A percentile compares a stretch with the other conserved stretches of the same genome.
phyloP scores from a whole-genome alignment of 768 basidiomycete species.

The Kwoniella botswanensis region DNA sequence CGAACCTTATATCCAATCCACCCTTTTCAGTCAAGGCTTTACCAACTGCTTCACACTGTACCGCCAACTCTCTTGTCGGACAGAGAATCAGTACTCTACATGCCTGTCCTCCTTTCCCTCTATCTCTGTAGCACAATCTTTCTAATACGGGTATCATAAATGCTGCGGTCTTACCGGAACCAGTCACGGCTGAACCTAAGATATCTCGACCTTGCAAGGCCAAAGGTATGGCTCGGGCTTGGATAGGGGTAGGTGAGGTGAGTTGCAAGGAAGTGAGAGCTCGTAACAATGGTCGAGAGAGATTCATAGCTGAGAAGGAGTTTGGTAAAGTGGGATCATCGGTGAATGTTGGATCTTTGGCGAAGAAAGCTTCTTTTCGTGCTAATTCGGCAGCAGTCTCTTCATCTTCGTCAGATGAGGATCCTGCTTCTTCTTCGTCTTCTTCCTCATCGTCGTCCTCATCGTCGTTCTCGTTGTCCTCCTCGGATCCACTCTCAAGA shows the following conservation, averaged over 20 bases:
- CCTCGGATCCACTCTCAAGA: constrained; percentile 43
- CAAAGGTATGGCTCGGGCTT: constrained; percentile 89
- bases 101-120: constrained; percentile 72
- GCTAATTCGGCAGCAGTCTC: constrained; percentile 68
- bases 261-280: constrained; percentile 76
- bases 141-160: constrained; percentile 94
- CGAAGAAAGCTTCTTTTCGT: constrained; percentile 86
- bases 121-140: constrained; percentile 87
- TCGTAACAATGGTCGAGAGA: constrained; percentile 91
- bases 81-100: constrained; percentile 84
- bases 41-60: constrained; percentile 93
- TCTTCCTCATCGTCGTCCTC: constrained; percentile 55
- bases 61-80: constrained; percentile 93
- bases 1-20: constrained; percentile 78
- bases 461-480: constrained; percentile 47
- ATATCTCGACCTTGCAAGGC: constrained; percentile 94
- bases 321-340: constrained; percentile 64
- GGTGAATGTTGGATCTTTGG: constrained; percentile 63
- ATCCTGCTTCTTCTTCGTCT: constrained; percentile 56
- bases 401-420: constrained; percentile 38
- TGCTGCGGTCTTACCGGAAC: constrained; percentile 97
- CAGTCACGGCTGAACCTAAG: constrained; percentile 93
- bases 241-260: constrained; percentile 88
- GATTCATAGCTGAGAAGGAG: constrained; percentile 90
- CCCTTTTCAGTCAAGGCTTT: constrained; percentile 69